Evolutionary conservation across 2,329 filamentous ascomycete genomes (phyloP).

Genomic region (Xylariaceae sp.): DNA sequence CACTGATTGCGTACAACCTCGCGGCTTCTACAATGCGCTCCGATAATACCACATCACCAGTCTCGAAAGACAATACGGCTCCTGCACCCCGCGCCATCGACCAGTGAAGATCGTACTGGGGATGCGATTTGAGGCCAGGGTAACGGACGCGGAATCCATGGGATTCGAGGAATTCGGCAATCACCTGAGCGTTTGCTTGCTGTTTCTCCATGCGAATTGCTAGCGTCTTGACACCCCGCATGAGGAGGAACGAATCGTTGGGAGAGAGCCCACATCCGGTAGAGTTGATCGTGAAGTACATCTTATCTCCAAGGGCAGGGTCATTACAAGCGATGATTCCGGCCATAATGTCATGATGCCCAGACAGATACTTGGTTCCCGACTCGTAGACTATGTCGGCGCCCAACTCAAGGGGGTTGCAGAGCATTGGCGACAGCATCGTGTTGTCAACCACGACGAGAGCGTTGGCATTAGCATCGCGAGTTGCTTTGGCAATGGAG

Average conservation of each 20-base stretch:
- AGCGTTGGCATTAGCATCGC: conserved; percentile 70
- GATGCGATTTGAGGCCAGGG: conserved; percentile 87
- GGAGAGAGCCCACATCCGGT: conserved; percentile 91
- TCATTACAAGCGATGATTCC: conserved; percentile 93
- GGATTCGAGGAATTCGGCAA: conserved; percentile 85
- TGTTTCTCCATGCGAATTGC: conserved; percentile 99
- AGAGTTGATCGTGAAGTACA: conserved; percentile 96
- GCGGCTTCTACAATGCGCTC: conserved; percentile 93
- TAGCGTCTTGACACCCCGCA: conserved; percentile 92
- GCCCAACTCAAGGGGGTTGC: conserved; percentile 88
- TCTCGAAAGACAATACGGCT: conserved; percentile 93
- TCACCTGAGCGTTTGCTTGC: conserved; percentile 82
- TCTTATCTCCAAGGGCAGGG: conserved; percentile 70
- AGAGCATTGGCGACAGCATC: conserved; percentile 93
- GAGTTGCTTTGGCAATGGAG: conserved; percentile 68
- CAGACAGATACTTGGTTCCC: conserved; percentile 95
- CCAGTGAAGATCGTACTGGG: conserved; percentile 94
- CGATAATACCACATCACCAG: conserved; percentile 74
- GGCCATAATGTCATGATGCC: conserved; percentile 98
- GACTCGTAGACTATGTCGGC: conserved; percentile 97
- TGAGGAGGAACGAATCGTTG: conserved; percentile 92
- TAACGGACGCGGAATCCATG: conserved; percentile 94
- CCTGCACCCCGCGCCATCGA: conserved; percentile 91
- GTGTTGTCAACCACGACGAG: conserved; percentile 96
- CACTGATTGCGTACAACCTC: conserved; percentile 87